Evolutionary conservation across 176 grass and related monocot species (phyloP), one percentile per base, ranked within the genome.

Genomic region (Luzula sylvatica): DNA sequence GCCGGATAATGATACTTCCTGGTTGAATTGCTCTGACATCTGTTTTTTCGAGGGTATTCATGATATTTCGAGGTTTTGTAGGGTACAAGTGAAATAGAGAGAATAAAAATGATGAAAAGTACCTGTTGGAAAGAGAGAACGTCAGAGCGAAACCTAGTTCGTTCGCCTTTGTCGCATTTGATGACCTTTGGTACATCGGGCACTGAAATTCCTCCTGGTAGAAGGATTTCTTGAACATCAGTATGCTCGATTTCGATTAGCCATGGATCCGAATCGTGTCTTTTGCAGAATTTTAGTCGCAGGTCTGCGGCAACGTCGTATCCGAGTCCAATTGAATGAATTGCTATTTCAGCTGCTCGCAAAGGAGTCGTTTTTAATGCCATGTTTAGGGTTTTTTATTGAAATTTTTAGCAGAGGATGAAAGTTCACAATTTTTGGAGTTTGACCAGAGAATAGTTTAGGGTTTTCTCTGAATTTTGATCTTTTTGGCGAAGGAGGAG

Each of bases 1-100:
- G 8, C 90, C 90, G 0, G 84, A 96, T 43, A 96, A 63, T 20
- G 81, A 82, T 61, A 96, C 46, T 52, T 89, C 84, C 55, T 79
- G 90, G 71, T 96, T 96, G 71, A 96, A 96, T 64, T 96, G 90
- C 77, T 96, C 90, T 3, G 84, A 96, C 90, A 96, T 96, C 90
- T 96, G 77, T 74, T 78, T 11, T 16, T 35, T 7, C 9, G 30
- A 4, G 9, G 30, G 9, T 7, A 9, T 7, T 35, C 7, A 35
- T 9, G 30, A 7, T 35, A 35, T 35, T 35, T 4, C 7, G 30
- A 35, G 30, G 30, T 35, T 35, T 32, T 32, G 29, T 32, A 4
- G 29, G 25, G 14, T 47, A 3, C 45, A 49, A 50, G 3, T 46
- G 45, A 35, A 50, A 11, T 3, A 43, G 24, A 45, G 3, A 15